Evolutionary conservation across 2,329 filamentous ascomycete genomes (phyloP).

Genomic region (Myriosclerotinia duriaeana): DNA sequence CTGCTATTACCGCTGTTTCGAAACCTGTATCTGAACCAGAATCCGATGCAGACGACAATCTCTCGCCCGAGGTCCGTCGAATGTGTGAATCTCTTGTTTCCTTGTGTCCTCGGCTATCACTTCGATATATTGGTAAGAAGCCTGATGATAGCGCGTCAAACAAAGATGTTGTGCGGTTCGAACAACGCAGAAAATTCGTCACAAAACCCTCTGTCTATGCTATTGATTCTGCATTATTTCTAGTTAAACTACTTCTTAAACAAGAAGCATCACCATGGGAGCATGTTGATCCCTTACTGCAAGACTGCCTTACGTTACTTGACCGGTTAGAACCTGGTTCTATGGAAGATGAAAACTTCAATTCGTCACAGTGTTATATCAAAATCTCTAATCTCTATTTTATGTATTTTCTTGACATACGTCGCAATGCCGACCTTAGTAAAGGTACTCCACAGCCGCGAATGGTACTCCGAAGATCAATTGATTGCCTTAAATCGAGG

Average conservation of each 20-base stretch:
- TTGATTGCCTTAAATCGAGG: constrained; percentile 59
- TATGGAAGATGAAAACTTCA: constrained; percentile 36
- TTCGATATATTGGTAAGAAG: constrained; percentile 61
- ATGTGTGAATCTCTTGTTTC: constrained; percentile 58
- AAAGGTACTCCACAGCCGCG: constrained; percentile 51
- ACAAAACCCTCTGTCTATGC: constrained; percentile 54
- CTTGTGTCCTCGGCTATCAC: constrained; percentile 58
- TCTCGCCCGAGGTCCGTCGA: constrained; percentile 35
- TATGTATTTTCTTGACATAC: constrained; percentile 55
- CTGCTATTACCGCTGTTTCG: constrained; percentile 45
- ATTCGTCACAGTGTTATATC: constrained; percentile 52
- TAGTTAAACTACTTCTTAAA: constrained; percentile 54
- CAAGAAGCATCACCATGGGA: constrained; percentile 53
- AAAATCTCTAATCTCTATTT: constrained; percentile 74
- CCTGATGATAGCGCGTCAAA: constrained; percentile 52
- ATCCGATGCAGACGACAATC: constrained; percentile 12
- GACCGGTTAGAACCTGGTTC: constrained; percentile 48
- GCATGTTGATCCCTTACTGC: constrained; percentile 55
- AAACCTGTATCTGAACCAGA: neutral
- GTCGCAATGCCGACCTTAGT: constrained; percentile 46
- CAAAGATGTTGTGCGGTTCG: constrained; percentile 60
- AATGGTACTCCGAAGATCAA: constrained; percentile 58
- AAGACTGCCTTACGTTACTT: constrained; percentile 56
- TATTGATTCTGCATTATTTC: constrained; percentile 60
- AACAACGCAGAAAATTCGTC: constrained; percentile 53